These are phyloP conservation scores for Kluyveromyces aestuarii DNA, from an alignment of 805 yeast genomes.

Conservation along the genomic window DNA sequence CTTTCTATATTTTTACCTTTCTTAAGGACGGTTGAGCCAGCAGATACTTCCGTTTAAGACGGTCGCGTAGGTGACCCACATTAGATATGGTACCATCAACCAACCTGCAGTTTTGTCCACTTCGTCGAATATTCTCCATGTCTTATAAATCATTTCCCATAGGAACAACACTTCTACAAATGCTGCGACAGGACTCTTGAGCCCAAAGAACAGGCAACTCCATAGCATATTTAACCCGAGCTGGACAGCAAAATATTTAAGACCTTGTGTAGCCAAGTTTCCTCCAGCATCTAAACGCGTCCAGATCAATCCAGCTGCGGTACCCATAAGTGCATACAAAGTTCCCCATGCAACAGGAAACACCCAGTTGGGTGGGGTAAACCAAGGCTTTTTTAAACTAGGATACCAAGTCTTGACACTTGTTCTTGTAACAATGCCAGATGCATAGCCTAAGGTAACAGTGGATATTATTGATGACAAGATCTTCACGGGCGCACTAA, in stretches of 20 bases:
- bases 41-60: constrained; percentile 2
- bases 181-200: neutral
- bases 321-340: constrained; percentile 1
- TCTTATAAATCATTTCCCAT: constrained; percentile 1
- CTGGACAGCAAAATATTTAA: neutral
- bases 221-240: constrained; percentile 2
- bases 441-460: neutral
- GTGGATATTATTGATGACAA: neutral
- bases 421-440: constrained; percentile 2
- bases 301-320: constrained; percentile 1
- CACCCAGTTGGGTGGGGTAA: constrained; percentile 1
- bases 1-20: too few species aligned
- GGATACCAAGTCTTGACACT: constrained; percentile 3
- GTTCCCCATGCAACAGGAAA: constrained; percentile 2
- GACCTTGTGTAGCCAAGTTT: neutral
- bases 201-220: constrained; percentile 2
- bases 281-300: neutral
- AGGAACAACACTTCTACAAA: neutral
- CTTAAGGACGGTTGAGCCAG: neutral
- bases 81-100: constrained; percentile 2
- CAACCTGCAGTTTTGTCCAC: constrained; percentile 1
- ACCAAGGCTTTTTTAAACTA: constrained; percentile 1
- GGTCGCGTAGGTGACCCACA: constrained; percentile 1
- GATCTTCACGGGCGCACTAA: neutral
- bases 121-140: neutral